These are phyloP conservation scores for Lachnellula arida DNA, from an alignment of 2,329 filamentous ascomycete genomes.

Conservation along the genomic window DNA sequence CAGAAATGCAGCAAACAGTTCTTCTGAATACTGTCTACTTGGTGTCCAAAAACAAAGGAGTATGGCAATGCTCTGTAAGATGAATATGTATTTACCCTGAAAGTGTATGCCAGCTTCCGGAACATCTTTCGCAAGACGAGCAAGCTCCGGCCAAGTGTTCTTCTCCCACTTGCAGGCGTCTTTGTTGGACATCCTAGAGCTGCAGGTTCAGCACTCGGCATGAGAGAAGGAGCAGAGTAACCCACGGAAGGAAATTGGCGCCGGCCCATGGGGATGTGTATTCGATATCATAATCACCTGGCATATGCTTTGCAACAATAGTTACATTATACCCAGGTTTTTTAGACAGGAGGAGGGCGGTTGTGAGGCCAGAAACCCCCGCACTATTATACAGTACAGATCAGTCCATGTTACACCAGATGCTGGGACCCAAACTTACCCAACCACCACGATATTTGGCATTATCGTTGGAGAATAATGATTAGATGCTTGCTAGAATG, in stretches of 20 bases:
- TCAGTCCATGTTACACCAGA: neutral
- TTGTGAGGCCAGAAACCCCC: conserved; percentile 62
- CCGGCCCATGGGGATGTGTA: conserved; percentile 89
- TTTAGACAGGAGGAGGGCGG: conserved; percentile 56
- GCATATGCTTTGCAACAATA: conserved; percentile 82
- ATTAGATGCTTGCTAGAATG: neutral
- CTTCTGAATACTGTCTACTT: too few relatives aligned
- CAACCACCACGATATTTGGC: conserved; percentile 36
- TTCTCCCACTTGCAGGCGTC: conserved; percentile 50
- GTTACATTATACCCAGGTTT: conserved; percentile 57
- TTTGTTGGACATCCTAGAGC: conserved; percentile 16
- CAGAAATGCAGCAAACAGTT: too few relatives aligned
- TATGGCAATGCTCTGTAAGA: neutral
- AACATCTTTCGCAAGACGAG: conserved; percentile 54
- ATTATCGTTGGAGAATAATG: conserved; percentile 14
- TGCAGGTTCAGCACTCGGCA: conserved; percentile 26
- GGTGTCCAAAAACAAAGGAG: neutral
- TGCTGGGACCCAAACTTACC: conserved; percentile 24
- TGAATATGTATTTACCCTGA: conserved; percentile 47
- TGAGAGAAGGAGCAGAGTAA: neutral
- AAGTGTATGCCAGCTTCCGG: conserved; percentile 80
- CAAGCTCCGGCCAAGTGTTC: conserved; percentile 60
- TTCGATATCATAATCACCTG: conserved; percentile 86
- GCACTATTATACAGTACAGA: conserved; percentile 40
- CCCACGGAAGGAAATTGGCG: conserved; percentile 71